Evolutionary conservation across 495 filamentous ascomycete species (phyloP).

Genomic region (Neurospora sublineolata): DNA sequence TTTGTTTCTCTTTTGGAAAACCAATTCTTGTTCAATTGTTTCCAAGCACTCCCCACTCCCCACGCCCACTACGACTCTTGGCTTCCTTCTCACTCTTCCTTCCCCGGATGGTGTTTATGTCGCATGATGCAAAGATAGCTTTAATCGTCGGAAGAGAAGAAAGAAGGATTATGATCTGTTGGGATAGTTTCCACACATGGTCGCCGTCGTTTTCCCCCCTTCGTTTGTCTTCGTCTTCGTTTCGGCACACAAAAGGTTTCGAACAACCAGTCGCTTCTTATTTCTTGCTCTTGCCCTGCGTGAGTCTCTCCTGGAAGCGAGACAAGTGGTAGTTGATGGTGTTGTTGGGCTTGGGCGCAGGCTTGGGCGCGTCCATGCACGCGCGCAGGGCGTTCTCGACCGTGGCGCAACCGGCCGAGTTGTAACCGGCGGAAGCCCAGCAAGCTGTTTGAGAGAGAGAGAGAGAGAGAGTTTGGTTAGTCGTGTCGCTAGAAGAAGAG

Average conservation of each 20-base stretch:
- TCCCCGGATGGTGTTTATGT: background rate
- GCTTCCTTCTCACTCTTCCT: background rate
- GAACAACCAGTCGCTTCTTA: constrained; percentile 39
- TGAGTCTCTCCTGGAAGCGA: constrained; percentile 74
- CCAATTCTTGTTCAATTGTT: background rate
- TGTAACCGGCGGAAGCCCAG: constrained; percentile 84
- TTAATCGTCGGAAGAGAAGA: no score
- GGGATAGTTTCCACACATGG: no score
- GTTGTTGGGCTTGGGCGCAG: constrained; percentile 57
- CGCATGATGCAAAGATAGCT: no score
- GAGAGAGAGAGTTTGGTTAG: background rate
- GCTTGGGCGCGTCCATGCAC: constrained; percentile 87
- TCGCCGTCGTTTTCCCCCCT: no score
- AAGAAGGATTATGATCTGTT: no score
- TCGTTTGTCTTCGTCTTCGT: no score
- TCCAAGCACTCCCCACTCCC: background rate
- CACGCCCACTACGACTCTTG: background rate
- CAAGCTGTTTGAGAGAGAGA: constrained; percentile 48
- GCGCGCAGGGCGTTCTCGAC: constrained; percentile 69
- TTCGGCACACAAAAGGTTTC: no score
- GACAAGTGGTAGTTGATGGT: constrained; percentile 91
- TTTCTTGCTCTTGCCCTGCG: constrained; percentile 46
- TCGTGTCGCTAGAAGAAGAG: background rate
- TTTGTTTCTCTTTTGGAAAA: background rate
- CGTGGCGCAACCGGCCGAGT: constrained; percentile 58